These are phyloP conservation scores for Salvia splendens DNA, from an alignment of 257 asterid genomes.

Conservation along the genomic window DNA sequence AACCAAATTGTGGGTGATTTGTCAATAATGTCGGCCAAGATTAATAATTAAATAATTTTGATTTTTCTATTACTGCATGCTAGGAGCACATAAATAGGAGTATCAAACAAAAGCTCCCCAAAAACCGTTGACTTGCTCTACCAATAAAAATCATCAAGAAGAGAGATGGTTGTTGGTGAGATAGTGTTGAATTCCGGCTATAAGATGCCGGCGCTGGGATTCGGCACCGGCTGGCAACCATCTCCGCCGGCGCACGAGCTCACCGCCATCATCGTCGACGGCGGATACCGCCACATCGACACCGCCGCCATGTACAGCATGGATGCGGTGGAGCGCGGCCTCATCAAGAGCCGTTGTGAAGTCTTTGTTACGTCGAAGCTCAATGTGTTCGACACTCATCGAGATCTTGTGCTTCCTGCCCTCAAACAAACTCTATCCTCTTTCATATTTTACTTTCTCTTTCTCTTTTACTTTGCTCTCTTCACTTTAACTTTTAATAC, in stretches of 20 bases:
- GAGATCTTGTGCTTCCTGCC: no score
- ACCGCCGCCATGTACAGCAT: slow-evolving; percentile 48
- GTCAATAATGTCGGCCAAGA: no score
- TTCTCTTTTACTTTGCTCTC: no score
- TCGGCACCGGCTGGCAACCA: slow-evolving; percentile 36
- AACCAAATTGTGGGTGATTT: no score
- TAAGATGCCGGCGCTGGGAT: slow-evolving; percentile 45
- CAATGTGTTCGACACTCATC: neutral
- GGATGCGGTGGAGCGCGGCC: slow-evolving; percentile 45
- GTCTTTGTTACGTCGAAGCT: slow-evolving; percentile 57
- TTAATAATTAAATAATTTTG: no score
- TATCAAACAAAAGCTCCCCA: no score
- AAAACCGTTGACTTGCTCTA: no score
- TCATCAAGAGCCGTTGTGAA: slow-evolving; percentile 42
- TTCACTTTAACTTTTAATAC: no score
- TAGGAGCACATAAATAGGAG: no score
- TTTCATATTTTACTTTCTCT: no score
- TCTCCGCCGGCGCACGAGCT: slow-evolving; percentile 43
- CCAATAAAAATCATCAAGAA: neutral
- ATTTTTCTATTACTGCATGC: no score
- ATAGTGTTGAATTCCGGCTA: slow-evolving; percentile 42
- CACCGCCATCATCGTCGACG: slow-evolving; percentile 32
- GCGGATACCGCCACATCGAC: slow-evolving; percentile 60
- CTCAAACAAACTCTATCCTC: no score
- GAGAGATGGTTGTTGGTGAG: slow-evolving; percentile 26